Conservation (phyloP, 805 yeast genomes). For the Starmerella davenportii region DNA sequence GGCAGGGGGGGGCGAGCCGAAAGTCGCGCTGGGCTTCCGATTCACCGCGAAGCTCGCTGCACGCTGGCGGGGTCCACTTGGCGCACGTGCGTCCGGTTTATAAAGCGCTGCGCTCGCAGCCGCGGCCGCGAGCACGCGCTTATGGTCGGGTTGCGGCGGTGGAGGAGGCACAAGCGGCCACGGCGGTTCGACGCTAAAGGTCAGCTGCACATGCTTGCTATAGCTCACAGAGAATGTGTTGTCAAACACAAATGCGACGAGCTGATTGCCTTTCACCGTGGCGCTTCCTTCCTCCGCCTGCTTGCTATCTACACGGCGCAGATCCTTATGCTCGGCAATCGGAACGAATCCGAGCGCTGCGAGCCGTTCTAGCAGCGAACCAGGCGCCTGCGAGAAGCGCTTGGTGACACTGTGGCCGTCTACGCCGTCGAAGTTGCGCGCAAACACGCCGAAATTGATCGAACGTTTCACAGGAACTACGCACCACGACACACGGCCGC, state of each 20-base stretch:
- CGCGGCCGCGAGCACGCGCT: constrained; percentile 1
- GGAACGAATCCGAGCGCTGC: constrained; percentile 33
- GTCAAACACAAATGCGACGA: constrained; percentile 78
- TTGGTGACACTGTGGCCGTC: constrained; percentile 14
- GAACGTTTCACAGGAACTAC: constrained; percentile 59
- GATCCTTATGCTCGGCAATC: constrained; percentile 27
- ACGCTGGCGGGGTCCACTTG: background rate
- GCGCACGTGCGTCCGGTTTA: background rate
- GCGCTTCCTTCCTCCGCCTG: constrained; percentile 51
- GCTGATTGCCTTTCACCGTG: constrained; percentile 34
- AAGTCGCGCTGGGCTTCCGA: too few relatives aligned
- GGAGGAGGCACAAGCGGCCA: background rate
- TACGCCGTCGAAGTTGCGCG: constrained; percentile 10
- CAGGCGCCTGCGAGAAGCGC: constrained; percentile 13
- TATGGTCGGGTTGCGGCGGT: background rate
- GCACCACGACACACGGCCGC: constrained; percentile 55
- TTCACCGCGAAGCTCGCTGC: background rate
- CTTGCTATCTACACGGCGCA: constrained; percentile 41
- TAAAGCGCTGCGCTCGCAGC: constrained; percentile 1
- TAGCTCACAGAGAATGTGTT: constrained; percentile 77
- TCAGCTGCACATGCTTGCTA: constrained; percentile 62
- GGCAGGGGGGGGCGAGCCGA: too few relatives aligned
- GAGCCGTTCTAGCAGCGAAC: constrained; percentile 31
- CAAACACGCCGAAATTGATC: constrained; percentile 25
- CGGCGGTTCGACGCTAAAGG: constrained; percentile 7